Conservation (phyloP, 352 stramenopile species). For the Phytopythium cucurbitacearum region DNA sequence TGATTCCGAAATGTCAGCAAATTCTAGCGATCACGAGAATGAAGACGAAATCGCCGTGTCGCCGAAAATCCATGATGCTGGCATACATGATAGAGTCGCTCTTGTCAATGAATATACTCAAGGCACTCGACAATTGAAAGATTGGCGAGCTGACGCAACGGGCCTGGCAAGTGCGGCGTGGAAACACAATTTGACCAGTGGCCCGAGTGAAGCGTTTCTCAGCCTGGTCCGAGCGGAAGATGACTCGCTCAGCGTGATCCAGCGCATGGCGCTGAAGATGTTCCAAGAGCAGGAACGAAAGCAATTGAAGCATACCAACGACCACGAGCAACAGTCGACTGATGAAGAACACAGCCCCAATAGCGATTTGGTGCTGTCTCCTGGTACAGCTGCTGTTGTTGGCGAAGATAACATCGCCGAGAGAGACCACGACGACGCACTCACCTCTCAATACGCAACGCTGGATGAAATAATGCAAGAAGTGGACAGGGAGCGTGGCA, state of each 20-base stretch:
- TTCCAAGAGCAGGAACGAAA: constrained; percentile 41
- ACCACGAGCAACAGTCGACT: constrained; percentile 10
- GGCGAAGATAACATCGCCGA: too few relatives aligned
- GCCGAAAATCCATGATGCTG: too few relatives aligned
- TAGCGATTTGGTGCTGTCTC: too few relatives aligned
- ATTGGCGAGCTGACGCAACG: background rate
- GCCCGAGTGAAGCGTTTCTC: constrained; percentile 24
- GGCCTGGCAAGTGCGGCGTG: background rate
- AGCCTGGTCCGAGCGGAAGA: constrained; percentile 50
- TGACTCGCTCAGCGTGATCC: constrained; percentile 72
- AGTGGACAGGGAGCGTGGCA: background rate
- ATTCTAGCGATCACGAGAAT: too few relatives aligned
- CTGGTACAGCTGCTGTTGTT: too few relatives aligned
- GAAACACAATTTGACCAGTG: background rate
- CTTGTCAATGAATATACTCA: too few relatives aligned
- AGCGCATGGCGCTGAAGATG: constrained; percentile 41
- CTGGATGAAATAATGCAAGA: constrained; percentile 6
- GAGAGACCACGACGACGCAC: background rate
- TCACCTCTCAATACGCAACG: background rate
- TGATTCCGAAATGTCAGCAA: too few relatives aligned
- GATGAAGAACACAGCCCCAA: too few relatives aligned
- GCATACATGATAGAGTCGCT: too few relatives aligned
- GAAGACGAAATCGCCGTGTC: too few relatives aligned
- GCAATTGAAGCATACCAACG: constrained; percentile 9
- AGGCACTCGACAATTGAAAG: too few relatives aligned